Conservation (phyloP, 208 protist species). For the Leishmania guyanensis region DNA sequence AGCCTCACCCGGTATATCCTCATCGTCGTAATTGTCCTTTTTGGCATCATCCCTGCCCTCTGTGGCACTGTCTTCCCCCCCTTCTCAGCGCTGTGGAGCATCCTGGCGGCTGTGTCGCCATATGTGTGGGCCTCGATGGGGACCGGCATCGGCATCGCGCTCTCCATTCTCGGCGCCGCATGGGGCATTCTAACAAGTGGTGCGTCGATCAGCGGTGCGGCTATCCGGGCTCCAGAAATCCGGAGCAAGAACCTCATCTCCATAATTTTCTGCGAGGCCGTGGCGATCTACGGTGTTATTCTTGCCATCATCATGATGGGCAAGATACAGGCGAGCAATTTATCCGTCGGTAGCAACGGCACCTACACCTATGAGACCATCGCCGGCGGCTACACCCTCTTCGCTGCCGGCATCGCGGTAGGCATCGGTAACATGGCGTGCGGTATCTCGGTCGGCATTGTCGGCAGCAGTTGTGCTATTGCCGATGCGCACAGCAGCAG, state of each 20-base stretch:
- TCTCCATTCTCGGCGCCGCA: slow-evolving; percentile 87
- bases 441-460: slow-evolving; percentile 95
- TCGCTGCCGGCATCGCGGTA: slow-evolving; percentile 94
- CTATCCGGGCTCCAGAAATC: slow-evolving; percentile 88
- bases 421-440: slow-evolving; percentile 96
- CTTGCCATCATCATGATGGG: slow-evolving; percentile 98
- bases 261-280: slow-evolving; percentile 99
- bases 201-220: slow-evolving; percentile 85
- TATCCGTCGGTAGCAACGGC: slow-evolving; percentile 43
- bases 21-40: slow-evolving; percentile 64
- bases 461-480: slow-evolving; percentile 96
- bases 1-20: slow-evolving; percentile 53
- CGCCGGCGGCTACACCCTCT: slow-evolving; percentile 92
- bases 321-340: slow-evolving; percentile 77
- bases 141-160: slow-evolving; percentile 74
- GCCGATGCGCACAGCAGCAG: slow-evolving; percentile 94
- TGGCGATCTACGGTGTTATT: slow-evolving; percentile 99
- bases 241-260: slow-evolving; percentile 95
- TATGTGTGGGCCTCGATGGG: slow-evolving; percentile 83
- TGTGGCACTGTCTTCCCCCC: slow-evolving; percentile 84
- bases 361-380: slow-evolving; percentile 51
- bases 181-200: slow-evolving; percentile 92
- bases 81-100: slow-evolving; percentile 78
- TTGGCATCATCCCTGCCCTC: slow-evolving; percentile 72
- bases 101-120: slow-evolving; percentile 69